A percentile compares a stretch with the other conserved stretches of the same genome.
phyloP scores from a whole-genome alignment of 139 green algal species.

The Ettlia oleoabundans region DNA sequence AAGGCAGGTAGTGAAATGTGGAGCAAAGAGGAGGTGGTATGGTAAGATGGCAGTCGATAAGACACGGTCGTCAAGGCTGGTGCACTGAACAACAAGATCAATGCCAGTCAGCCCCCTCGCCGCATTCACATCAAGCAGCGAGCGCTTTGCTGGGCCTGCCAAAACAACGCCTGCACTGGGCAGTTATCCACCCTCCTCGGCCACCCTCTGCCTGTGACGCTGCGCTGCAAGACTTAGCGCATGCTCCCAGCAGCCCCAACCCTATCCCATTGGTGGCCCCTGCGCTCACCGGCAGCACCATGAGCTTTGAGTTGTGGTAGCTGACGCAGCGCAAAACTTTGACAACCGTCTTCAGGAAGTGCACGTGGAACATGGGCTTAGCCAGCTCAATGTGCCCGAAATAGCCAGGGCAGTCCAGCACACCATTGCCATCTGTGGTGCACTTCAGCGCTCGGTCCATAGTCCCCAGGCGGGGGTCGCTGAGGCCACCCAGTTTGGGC shows the following conservation, averaged over 20 bases:
- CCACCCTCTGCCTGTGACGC: too few species aligned
- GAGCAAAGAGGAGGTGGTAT: too few species aligned
- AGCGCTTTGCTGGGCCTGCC: too few species aligned
- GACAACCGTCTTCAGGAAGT: conserved; percentile 96
- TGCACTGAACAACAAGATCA: too few species aligned
- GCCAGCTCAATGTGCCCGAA: conserved; percentile 98
- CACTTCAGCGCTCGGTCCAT: conserved; percentile 88
- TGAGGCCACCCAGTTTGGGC: conserved; percentile 89
- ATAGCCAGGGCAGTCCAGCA: conserved; percentile 94
- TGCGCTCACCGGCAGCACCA: conserved; percentile 81
- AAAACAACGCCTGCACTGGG: too few species aligned
- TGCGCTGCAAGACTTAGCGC: too few species aligned
- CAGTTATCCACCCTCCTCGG: too few species aligned
- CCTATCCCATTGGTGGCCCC: not conserved
- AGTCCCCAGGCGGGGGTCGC: conserved; percentile 92
- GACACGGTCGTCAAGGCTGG: too few species aligned
- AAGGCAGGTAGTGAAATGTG: not conserved
- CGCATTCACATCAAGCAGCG: too few species aligned
- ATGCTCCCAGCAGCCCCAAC: not conserved
- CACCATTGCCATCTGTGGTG: conserved; percentile 75
- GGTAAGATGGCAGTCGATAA: too few species aligned
- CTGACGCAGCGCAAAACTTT: conserved; percentile 94
- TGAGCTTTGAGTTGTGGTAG: conserved; percentile 89
- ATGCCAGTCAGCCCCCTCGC: too few species aligned
- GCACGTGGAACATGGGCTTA: conserved; percentile 95